Conservation (phyloP, 169 alveolate genomes). For the Perkinsus marinus region DNA sequence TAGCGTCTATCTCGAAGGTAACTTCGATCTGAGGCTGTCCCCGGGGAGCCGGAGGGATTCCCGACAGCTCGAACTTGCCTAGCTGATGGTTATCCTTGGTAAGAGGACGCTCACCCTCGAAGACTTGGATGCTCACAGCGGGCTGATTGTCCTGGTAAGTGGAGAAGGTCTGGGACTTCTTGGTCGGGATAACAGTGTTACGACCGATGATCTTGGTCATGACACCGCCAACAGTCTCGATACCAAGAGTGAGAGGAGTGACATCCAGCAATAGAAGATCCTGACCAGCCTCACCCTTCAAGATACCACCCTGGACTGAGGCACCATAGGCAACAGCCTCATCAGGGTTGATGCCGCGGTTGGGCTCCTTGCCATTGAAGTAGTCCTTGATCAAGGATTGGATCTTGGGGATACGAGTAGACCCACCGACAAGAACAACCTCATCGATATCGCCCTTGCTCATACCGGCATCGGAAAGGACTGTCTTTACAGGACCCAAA, state of each 20-base stretch:
- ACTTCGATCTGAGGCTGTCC: constrained; percentile 90
- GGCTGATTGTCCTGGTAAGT: constrained; percentile 89
- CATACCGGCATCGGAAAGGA: constrained; percentile 72
- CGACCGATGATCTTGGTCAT: constrained; percentile 85
- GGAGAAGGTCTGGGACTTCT: constrained; percentile 88
- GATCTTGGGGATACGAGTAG: constrained; percentile 87
- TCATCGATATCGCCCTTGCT: constrained; percentile 73
- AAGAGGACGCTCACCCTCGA: constrained; percentile 93
- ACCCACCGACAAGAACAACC: constrained; percentile 90
- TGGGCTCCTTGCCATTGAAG: constrained; percentile 82
- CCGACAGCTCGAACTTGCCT: constrained; percentile 89
- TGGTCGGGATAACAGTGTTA: constrained; percentile 91
- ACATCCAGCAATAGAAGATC: constrained; percentile 86
- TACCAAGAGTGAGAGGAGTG: constrained; percentile 88
- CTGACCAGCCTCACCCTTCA: constrained; percentile 80
- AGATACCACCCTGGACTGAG: constrained; percentile 85
- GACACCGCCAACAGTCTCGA: constrained; percentile 90
- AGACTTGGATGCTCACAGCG: constrained; percentile 85
- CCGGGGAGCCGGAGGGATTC: constrained; percentile 87
- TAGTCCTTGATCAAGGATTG: constrained; percentile 74
- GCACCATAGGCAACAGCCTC: constrained; percentile 95
- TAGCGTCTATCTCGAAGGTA: constrained; percentile 90
- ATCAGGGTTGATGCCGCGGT: constrained; percentile 82
- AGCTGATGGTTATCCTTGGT: constrained; percentile 87
- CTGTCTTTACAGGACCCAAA: constrained; percentile 77